Evolutionary conservation across 2,329 filamentous ascomycete genomes (phyloP).

Genomic region (Zasmidium citrigriseum): DNA sequence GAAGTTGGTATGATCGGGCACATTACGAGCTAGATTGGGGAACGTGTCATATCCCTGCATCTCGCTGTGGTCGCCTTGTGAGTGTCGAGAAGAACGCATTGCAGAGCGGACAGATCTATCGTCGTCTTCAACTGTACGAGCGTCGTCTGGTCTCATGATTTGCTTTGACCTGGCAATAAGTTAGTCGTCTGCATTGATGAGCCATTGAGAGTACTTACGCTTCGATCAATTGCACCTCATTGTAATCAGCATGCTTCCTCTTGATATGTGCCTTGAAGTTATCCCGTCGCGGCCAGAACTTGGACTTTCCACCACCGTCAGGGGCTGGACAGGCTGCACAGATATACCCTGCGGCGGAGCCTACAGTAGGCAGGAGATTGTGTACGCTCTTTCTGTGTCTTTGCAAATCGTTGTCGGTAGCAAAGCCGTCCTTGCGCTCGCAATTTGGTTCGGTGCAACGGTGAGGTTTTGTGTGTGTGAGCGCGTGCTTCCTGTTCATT

Average conservation of each 20-base stretch:
- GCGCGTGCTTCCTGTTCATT: slow-evolving; percentile 67
- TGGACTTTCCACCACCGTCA: slow-evolving; percentile 51
- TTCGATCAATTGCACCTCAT: slow-evolving; percentile 20
- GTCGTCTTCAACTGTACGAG: slow-evolving; percentile 8
- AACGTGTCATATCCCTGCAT: neutral
- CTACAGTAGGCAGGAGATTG: slow-evolving; percentile 46
- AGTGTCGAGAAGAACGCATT: slow-evolving; percentile 9
- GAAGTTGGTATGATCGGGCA: neutral
- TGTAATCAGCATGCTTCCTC: slow-evolving; percentile 58
- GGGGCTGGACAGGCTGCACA: slow-evolving; percentile 62
- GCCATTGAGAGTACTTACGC: slow-evolving; percentile 10
- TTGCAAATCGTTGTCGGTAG: slow-evolving; percentile 78
- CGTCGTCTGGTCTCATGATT: slow-evolving; percentile 20
- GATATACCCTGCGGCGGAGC: slow-evolving; percentile 45
- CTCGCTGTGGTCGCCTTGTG: slow-evolving; percentile 10
- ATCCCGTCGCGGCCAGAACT: slow-evolving; percentile 78
- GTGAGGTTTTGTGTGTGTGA: slow-evolving; percentile 69
- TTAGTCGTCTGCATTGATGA: neutral
- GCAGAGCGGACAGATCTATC: slow-evolving; percentile 2
- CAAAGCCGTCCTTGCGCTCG: slow-evolving; percentile 63
- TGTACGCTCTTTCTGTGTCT: slow-evolving; percentile 75
- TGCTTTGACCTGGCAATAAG: slow-evolving; percentile 15
- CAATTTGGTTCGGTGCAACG: slow-evolving; percentile 63
- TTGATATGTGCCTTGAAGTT: slow-evolving; percentile 82
- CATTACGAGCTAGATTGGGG: neutral